phyloP scores from a whole-genome alignment of 352 stramenopile species.

The Phytophthora parvispora region DNA sequence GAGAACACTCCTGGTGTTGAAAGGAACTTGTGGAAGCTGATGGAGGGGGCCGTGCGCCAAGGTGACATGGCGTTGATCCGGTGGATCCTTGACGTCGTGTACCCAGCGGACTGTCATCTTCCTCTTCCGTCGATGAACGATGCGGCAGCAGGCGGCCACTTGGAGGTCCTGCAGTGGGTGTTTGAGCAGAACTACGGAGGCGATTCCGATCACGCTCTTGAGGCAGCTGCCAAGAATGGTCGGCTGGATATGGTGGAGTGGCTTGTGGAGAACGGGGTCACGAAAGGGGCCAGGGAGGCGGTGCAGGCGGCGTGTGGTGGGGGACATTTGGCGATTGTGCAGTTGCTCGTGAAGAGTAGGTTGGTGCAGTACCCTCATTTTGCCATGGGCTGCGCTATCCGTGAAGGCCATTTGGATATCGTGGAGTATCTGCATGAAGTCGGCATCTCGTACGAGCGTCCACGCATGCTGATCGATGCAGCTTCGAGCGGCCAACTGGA shows the following conservation, averaged over 20 bases:
- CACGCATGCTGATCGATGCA: constrained; percentile 1
- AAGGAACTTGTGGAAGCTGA: background rate
- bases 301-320: constrained; percentile 5
- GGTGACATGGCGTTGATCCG: constrained; percentile 7
- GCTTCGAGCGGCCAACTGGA: background rate
- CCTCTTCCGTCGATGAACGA: constrained; percentile 11
- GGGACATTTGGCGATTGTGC: constrained; percentile 10
- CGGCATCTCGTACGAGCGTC: background rate
- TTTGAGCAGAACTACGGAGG: constrained; percentile 3
- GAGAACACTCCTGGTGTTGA: constrained; percentile 6
- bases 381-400: constrained; percentile 10
- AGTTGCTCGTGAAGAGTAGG: constrained; percentile 8
- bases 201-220: background rate
- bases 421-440: constrained; percentile 10
- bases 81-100: constrained; percentile 15
- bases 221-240: constrained; percentile 13
- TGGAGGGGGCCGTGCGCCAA: constrained; percentile 2
- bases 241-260: constrained; percentile 17
- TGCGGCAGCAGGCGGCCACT: constrained; percentile 10
- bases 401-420: constrained; percentile 11
- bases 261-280: constrained; percentile 9
- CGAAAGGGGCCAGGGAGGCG: background rate
- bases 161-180: constrained; percentile 20
- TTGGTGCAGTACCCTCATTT: constrained; percentile 16
- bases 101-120: background rate